Conservation (phyloP, 306 rosid genomes). For the Prinsepia uniflora region DNA sequence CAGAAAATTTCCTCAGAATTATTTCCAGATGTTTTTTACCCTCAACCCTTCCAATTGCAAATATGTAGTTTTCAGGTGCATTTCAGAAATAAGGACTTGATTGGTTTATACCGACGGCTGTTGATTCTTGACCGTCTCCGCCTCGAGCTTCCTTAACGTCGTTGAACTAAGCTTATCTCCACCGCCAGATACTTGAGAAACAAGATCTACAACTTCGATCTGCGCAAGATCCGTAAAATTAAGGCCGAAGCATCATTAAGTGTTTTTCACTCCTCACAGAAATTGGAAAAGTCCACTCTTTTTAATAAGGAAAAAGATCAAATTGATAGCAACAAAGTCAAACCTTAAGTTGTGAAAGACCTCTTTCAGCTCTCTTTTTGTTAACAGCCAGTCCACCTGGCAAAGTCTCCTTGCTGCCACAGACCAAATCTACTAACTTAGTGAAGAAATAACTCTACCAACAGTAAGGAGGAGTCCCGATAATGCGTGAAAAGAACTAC, state of each 20-base stretch:
- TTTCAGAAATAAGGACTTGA: neutral
- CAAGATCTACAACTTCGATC: slow-evolving; percentile 91
- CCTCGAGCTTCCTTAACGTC: slow-evolving; percentile 62
- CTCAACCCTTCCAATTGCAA: neutral
- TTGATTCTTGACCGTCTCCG: slow-evolving; percentile 49
- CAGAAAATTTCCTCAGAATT: neutral
- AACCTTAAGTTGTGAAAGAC: slow-evolving; percentile 81
- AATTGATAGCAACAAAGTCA: slow-evolving; percentile 9
- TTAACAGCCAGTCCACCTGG: slow-evolving; percentile 90
- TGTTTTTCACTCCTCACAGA: neutral
- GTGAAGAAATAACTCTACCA: slow-evolving; percentile 7
- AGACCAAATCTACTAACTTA: slow-evolving; percentile 27
- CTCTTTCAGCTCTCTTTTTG: slow-evolving; percentile 72
- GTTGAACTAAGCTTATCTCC: slow-evolving; percentile 71
- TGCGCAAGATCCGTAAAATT: slow-evolving; percentile 38
- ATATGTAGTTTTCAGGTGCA: slow-evolving; percentile 3
- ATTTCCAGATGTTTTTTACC: neutral
- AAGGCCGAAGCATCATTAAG: neutral
- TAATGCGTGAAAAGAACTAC: neutral
- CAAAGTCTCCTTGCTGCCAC: slow-evolving; percentile 84
- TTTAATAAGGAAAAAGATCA: neutral
- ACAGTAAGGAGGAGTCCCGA: too few species aligned
- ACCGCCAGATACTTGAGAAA: slow-evolving; percentile 57
- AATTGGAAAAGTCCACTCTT: neutral
- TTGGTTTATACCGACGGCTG: neutral